Evolutionary conservation across 2,329 filamentous ascomycete species (phyloP).

Genomic region (Diplodia intermedia): DNA sequence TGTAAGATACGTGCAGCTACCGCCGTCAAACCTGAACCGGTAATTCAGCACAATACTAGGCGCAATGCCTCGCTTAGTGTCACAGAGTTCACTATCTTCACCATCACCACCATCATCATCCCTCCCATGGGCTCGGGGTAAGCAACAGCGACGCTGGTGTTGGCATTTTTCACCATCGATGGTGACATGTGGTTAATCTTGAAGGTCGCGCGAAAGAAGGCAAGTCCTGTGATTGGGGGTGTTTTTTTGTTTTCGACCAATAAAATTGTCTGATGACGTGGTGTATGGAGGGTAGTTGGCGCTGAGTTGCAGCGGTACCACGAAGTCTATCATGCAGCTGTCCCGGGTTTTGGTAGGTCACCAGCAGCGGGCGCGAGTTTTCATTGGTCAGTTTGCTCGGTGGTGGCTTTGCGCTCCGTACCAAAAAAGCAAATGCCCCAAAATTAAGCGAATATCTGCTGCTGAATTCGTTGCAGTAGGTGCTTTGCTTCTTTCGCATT

Average conservation of each 20-base stretch:
- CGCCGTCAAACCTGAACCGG: background rate
- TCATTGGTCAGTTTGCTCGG: background rate
- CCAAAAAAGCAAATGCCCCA: background rate
- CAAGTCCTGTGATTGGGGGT: background rate
- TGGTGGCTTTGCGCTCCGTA: background rate
- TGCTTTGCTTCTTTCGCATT: background rate
- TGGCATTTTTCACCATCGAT: constrained; percentile 12
- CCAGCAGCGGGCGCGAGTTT: background rate
- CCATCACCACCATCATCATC: no score
- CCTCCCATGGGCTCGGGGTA: no score
- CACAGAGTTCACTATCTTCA: background rate
- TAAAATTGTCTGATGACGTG: no score
- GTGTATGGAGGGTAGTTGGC: background rate
- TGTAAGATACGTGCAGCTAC: no score
- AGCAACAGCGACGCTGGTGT: constrained; percentile 1
- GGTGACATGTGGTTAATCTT: constrained; percentile 3
- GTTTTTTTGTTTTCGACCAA: background rate
- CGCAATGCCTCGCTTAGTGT: background rate
- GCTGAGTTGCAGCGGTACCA: background rate
- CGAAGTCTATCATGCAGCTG: background rate
- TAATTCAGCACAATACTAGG: background rate
- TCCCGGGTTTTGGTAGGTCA: background rate
- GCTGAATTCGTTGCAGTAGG: background rate
- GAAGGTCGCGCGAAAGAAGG: background rate
- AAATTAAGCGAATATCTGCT: background rate